Percentiles rank a stretch among this genome's conserved stretches.
Conservation (phyloP, 768 basidiomycete genomes). For the Tubosaeta sp. region DNA sequence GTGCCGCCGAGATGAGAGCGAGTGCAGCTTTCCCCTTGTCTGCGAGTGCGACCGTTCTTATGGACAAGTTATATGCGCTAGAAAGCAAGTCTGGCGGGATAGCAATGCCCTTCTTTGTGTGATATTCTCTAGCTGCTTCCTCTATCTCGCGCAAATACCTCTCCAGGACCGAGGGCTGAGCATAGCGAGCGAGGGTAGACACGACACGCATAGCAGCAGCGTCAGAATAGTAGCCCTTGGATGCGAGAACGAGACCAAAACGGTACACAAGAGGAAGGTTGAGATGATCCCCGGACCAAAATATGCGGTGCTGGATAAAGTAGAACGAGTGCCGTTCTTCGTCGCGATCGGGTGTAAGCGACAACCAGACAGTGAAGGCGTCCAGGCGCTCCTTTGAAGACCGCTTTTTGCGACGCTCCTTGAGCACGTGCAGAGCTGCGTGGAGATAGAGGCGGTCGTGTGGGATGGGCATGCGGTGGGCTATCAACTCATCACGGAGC, state of each 20-base stretch:
- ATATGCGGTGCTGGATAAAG: conserved; percentile 30
- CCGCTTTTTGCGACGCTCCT: conserved; percentile 12
- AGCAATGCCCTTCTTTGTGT: not conserved
- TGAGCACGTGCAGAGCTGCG: conserved; percentile 35
- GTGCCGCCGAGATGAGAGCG: conserved; percentile 39
- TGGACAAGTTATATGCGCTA: conserved; percentile 33
- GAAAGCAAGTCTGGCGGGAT: conserved; percentile 10
- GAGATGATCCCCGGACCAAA: conserved; percentile 26
- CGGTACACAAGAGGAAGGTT: conserved; percentile 36
- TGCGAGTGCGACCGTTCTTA: conserved; percentile 38
- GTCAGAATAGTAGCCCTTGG: conserved; percentile 40
- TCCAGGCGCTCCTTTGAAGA: conserved; percentile 15
- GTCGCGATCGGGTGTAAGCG: conserved; percentile 36
- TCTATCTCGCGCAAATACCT: conserved; percentile 37
- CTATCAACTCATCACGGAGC: conserved; percentile 38
- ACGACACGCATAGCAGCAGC: conserved; percentile 25
- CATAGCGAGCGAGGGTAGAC: conserved; percentile 42
- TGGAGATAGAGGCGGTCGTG: conserved; percentile 33
- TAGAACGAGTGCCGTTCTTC: conserved; percentile 18
- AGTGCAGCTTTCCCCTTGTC: conserved; percentile 41
- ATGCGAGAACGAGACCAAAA: conserved; percentile 42
- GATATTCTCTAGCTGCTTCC: conserved; percentile 10
- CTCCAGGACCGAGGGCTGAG: conserved; percentile 29
- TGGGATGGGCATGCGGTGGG: conserved; percentile 36
- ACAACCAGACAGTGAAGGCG: conserved; percentile 40